Evolutionary conservation across 2,329 filamentous ascomycete genomes (phyloP).

Genomic region (Magnaporthiopsis incrustans): DNA sequence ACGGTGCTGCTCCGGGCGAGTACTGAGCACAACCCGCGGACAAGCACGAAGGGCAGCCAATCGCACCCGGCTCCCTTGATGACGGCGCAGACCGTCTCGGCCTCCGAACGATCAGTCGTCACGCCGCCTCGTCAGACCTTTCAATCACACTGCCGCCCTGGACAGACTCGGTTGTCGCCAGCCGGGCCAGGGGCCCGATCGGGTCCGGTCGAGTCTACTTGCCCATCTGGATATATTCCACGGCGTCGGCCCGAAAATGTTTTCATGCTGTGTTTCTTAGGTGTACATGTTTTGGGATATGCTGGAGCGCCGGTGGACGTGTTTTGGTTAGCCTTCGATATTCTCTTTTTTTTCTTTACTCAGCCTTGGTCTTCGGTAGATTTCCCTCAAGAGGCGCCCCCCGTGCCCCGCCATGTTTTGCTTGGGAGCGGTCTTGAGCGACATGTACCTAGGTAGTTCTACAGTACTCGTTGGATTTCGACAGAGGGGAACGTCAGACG

Average conservation of each 20-base stretch:
- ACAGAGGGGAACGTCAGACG: neutral
- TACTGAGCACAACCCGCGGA: slow-evolving; percentile 31
- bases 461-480: neutral
- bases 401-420: neutral
- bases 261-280: neutral
- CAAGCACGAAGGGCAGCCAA: neutral
- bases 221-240: neutral
- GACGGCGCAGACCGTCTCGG: neutral
- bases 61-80: neutral
- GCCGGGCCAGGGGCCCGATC: too few relatives aligned
- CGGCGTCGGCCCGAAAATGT: neutral
- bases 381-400: neutral
- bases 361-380: slow-evolving; percentile 4
- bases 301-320: neutral
- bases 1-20: slow-evolving; percentile 46
- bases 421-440: slow-evolving; percentile 2
- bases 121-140: neutral
- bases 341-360: slow-evolving; percentile 1
- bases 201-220: neutral
- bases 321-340: slow-evolving; percentile 1
- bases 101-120: too few relatives aligned
- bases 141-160: neutral
- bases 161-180: neutral
- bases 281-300: slow-evolving; percentile 5
- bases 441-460: neutral